Evolutionary conservation across 2,329 filamentous ascomycete species (phyloP), one percentile per base, ranked within the genome.

Genomic region (Talaromyces rugulosus): DNA sequence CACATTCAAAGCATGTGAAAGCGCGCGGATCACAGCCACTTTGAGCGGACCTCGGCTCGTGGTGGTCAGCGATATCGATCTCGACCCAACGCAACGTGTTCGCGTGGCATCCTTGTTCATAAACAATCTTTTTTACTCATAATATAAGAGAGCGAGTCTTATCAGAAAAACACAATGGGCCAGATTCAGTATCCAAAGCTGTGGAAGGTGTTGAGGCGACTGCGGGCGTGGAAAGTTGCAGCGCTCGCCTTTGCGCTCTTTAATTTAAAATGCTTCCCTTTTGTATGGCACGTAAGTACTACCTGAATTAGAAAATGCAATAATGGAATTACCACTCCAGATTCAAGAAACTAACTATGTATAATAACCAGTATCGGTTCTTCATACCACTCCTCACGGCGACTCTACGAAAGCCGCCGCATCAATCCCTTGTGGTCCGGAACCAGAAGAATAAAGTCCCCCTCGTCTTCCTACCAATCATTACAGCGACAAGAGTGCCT

Each of bases 231-330:
- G 36, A 58, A 47, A 34, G 8, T 62, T 8, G 16, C 57, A 11
- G 57, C 55, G 60, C 60, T 62, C 18, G n/a, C 57, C 31, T 47
- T 62, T 33, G 56, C 60, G 2, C 14, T 58, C 16, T 31, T 62
- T 18, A 64, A 64, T 54, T 36, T 60, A 28, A 64, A 64, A 54
- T 56, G 60, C 33, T 36, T 64, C 18, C 62, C 62, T 2, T 55
- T 64, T 3, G 62, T 60, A 47, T 64, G 62, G 62, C 56, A 60
- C 34, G 62, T 64, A 62, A 62, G 62, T 64, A 47, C 33, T 64
- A 47, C 33, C 11, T 33, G 14, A 28, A 27, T 50, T 28, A 40
- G 12, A 31, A 14, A 30, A 11, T 58, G 11, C 30, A 23, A 16
- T 27, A 34, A 18, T 23, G 23, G 23, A 23, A 23, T 23, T 23